Conservation (phyloP, 495 filamentous ascomycete species). For the Tuber aestivum region DNA sequence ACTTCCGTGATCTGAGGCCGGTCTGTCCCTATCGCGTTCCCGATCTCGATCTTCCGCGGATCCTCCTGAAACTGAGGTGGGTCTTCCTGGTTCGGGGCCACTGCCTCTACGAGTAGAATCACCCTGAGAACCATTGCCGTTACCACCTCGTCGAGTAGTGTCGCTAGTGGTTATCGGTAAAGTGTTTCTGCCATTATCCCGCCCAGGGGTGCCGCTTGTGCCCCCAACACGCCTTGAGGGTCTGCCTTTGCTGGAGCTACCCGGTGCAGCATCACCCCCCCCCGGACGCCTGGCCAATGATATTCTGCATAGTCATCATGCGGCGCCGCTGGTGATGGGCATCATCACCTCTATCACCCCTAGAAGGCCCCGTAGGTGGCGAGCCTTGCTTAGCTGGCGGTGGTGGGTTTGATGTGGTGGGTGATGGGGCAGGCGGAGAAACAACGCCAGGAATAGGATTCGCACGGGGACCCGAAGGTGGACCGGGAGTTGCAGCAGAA, state of each 20-base stretch:
- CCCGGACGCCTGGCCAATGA: conserved; percentile 29
- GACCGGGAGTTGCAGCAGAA: conserved; percentile 4
- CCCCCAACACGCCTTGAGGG: conserved; percentile 28
- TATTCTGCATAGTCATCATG: conserved; percentile 39
- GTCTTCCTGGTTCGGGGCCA: conserved; percentile 38
- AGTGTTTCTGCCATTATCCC: conserved; percentile 9
- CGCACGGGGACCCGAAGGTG: conserved; percentile 27
- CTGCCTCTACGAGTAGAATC: conserved; percentile 40
- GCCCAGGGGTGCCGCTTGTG: conserved; percentile 18
- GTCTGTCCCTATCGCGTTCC: conserved; percentile 9
- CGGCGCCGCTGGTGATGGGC: conserved; percentile 36
- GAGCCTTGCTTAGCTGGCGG: conserved; percentile 18
- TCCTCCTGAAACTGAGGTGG: conserved; percentile 25
- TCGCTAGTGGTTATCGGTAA: neutral
- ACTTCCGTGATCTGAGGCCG: conserved; percentile 34
- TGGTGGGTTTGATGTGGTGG: conserved; percentile 6
- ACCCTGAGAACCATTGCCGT: conserved; percentile 19
- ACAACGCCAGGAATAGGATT: conserved; percentile 7
- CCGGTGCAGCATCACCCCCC: conserved; percentile 27
- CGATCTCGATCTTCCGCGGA: conserved; percentile 25
- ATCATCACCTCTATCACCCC: conserved; percentile 32
- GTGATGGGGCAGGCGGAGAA: neutral
- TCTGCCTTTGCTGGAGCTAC: conserved; percentile 33
- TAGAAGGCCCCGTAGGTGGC: conserved; percentile 37
- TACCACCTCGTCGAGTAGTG: conserved; percentile 18